Evolutionary conservation across 192 early-diverging fungal species (phyloP).

Genomic region (Backusella luteola): DNA sequence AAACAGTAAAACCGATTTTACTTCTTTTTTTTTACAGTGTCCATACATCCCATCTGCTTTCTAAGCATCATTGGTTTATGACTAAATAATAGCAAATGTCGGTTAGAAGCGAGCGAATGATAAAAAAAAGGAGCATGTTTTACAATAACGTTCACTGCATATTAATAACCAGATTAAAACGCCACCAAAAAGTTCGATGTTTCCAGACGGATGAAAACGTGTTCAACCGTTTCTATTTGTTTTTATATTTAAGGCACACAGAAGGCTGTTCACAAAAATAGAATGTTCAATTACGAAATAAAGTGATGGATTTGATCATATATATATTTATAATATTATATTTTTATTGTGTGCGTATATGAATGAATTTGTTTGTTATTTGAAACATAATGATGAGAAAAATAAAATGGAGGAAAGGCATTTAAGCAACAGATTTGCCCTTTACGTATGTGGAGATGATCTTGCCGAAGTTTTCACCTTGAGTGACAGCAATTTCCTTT

Average conservation of each 20-base stretch:
- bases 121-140: neutral
- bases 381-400: neutral
- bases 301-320: neutral
- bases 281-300: neutral
- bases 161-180: neutral
- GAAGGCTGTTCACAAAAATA: neutral
- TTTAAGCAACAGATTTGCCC: slow-evolving; percentile 2
- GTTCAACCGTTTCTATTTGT: too few relatives aligned
- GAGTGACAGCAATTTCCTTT: slow-evolving; percentile 55
- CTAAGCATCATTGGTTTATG: neutral
- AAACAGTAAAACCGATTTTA: too few relatives aligned
- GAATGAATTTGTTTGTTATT: neutral
- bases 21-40: too few relatives aligned
- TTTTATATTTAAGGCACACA: neutral
- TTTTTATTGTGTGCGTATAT: neutral
- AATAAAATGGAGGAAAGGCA: neutral
- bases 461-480: slow-evolving; percentile 62
- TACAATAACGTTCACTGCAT: neutral
- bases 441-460: slow-evolving; percentile 33
- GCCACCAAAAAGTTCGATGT: neutral
- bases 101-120: neutral
- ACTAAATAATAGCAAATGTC: neutral
- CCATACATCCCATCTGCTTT: neutral
- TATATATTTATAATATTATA: neutral
- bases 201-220: neutral